Conservation (phyloP, 1,139 yeast genomes). For the Geotrichum armillariae region DNA sequence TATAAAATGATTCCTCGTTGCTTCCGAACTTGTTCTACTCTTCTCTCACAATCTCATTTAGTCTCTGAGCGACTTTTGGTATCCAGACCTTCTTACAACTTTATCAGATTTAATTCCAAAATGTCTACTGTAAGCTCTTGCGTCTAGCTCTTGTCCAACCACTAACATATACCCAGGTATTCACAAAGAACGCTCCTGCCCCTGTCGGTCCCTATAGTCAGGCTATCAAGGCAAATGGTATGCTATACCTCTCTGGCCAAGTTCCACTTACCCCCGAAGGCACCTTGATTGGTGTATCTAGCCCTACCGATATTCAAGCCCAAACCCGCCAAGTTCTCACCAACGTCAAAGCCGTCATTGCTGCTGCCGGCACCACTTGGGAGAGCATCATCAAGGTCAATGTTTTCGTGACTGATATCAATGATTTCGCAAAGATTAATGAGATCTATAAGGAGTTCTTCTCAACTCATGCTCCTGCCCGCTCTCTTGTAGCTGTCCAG, state of each 20-base stretch:
- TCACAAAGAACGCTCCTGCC: constrained; percentile 79
- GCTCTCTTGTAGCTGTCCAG: constrained; percentile 92
- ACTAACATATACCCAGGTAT: constrained; percentile 23
- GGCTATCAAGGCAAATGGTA: constrained; percentile 78
- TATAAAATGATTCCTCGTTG: not conserved
- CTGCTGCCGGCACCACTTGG: constrained; percentile 79
- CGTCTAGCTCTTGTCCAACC: not conserved
- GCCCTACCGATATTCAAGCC: constrained; percentile 51
- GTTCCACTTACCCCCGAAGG: constrained; percentile 80
- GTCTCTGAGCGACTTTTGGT: too few species aligned
- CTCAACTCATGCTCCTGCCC: constrained; percentile 82
- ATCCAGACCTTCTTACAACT: not conserved
- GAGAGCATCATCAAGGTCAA: constrained; percentile 82
- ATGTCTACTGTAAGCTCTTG: constrained; percentile 2
- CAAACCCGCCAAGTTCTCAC: constrained; percentile 83
- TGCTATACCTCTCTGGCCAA: constrained; percentile 92
- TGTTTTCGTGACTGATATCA: constrained; percentile 85
- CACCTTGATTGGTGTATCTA: constrained; percentile 66
- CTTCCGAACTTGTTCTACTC: not conserved
- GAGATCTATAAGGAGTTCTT: constrained; percentile 80
- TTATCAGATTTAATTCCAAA: not conserved
- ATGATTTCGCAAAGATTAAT: constrained; percentile 77
- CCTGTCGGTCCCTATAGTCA: constrained; percentile 96
- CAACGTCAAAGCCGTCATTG: constrained; percentile 72
- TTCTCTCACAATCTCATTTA: not conserved